Evolutionary conservation across 228 moss, liverwort and hornwort genomes (phyloP).

Genomic region (Sphagnum fallax): DNA sequence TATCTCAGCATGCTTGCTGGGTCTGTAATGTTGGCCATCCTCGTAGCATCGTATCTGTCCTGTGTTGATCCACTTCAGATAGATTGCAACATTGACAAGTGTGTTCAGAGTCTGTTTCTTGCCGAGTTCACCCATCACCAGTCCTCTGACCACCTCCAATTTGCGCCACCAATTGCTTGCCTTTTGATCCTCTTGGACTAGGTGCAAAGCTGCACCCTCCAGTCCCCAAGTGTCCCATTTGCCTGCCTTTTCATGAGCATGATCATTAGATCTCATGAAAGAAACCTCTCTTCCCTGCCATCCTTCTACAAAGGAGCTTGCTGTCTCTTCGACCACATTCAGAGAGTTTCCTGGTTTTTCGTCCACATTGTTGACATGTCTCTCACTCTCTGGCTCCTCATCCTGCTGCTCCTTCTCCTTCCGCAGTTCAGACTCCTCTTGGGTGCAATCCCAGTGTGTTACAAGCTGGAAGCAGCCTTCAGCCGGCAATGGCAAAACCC

Average conservation of each 20-base stretch:
- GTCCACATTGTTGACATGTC: constrained; percentile 1
- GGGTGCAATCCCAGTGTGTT: constrained; percentile 78
- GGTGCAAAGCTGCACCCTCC: constrained; percentile 63
- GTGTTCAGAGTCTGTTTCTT: constrained; percentile 60
- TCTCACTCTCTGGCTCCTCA: not conserved
- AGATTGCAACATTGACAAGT: constrained; percentile 71
- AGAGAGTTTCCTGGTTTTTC: constrained; percentile 23
- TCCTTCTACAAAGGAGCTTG: constrained; percentile 75
- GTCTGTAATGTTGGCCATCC: constrained; percentile 94
- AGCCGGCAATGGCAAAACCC: constrained; percentile 51
- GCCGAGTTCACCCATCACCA: constrained; percentile 58
- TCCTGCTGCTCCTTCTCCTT: constrained; percentile 14
- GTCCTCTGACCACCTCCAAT: constrained; percentile 78
- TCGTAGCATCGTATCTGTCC: constrained; percentile 87
- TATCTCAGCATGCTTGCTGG: constrained; percentile 95
- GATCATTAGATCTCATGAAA: constrained; percentile 62
- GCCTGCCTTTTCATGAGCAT: constrained; percentile 46
- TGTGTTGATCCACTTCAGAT: constrained; percentile 97
- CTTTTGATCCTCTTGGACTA: constrained; percentile 72
- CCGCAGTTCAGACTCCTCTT: constrained; percentile 53
- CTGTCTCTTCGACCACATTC: constrained; percentile 25
- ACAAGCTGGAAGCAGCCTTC: constrained; percentile 63
- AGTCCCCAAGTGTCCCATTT: constrained; percentile 76
- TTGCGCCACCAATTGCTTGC: constrained; percentile 99
- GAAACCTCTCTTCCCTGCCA: constrained; percentile 71